Evolutionary conservation across 192 early-diverging fungal species (phyloP).

Genomic region (Cladochytrium replicatum): DNA sequence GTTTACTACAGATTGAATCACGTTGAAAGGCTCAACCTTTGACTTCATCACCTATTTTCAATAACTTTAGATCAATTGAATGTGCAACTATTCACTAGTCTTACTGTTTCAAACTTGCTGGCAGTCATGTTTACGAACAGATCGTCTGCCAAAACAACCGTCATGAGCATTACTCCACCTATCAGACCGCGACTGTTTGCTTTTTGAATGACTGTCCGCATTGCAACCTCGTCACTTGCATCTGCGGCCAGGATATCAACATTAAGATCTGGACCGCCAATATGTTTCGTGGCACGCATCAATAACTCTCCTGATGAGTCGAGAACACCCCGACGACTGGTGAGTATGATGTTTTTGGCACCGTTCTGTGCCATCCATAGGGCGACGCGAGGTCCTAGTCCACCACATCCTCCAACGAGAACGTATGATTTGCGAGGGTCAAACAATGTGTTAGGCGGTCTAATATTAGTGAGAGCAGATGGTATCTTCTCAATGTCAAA

Average conservation of each 20-base stretch:
- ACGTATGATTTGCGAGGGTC: slow-evolving; percentile 15
- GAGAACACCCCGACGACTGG: slow-evolving; percentile 7
- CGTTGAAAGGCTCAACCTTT: slow-evolving; percentile 8
- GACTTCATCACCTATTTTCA: slow-evolving; percentile 6
- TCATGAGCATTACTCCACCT: slow-evolving; percentile 17
- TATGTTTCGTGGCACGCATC: not conserved
- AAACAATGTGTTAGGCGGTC: no score
- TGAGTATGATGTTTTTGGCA: slow-evolving; percentile 11
- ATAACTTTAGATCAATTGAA: no score
- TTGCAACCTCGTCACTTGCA: slow-evolving; percentile 2
- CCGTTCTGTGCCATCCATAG: slow-evolving; percentile 8
- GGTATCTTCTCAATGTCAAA: no score
- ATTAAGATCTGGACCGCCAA: not conserved
- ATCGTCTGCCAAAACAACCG: slow-evolving; percentile 9
- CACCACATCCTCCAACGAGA: slow-evolving; percentile 12
- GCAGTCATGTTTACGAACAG: slow-evolving; percentile 15
- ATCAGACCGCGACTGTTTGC: slow-evolving; percentile 4
- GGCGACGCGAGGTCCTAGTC: slow-evolving; percentile 9
- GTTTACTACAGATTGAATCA: no score
- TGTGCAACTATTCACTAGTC: no score
- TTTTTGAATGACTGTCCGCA: not conserved
- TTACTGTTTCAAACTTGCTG: no score
- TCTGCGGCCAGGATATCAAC: slow-evolving; percentile 11
- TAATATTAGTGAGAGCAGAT: no score
- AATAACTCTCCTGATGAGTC: slow-evolving; percentile 4